phyloP scores from a whole-genome alignment of 805 yeast species.

The Torulaspora indica region DNA sequence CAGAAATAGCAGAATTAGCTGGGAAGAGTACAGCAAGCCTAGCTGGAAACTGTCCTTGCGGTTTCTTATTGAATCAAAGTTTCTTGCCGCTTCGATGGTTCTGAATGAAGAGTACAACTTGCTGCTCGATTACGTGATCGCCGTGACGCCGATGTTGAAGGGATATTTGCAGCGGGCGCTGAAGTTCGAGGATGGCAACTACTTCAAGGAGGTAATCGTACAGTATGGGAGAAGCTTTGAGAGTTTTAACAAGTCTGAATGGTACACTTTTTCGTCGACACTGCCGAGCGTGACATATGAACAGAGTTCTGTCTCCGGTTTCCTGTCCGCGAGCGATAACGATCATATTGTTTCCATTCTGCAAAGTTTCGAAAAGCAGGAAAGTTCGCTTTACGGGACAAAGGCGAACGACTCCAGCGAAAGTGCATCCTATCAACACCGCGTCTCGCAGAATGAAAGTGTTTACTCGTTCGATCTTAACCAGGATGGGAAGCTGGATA shows the following conservation, averaged over 20 bases:
- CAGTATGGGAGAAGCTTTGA: slow-evolving; percentile 13
- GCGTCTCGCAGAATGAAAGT: slow-evolving; percentile 13
- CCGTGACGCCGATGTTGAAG: slow-evolving; percentile 14
- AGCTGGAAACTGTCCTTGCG: slow-evolving; percentile 15
- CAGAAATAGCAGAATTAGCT: slow-evolving; percentile 11
- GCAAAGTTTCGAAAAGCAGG: neutral
- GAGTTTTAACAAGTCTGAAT: slow-evolving; percentile 5
- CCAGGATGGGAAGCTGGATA: slow-evolving; percentile 18
- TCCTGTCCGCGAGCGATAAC: neutral
- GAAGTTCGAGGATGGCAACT: slow-evolving; percentile 2
- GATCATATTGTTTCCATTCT: neutral
- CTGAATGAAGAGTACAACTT: slow-evolving; percentile 17
- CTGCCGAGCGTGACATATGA: neutral
- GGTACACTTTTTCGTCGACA: slow-evolving; percentile 8
- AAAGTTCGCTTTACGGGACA: neutral
- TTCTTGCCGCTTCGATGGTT: slow-evolving; percentile 11
- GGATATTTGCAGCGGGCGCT: slow-evolving; percentile 5
- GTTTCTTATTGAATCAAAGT: slow-evolving; percentile 12
- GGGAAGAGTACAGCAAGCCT: slow-evolving; percentile 7
- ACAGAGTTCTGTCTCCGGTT: neutral
- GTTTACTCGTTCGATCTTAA: slow-evolving; percentile 24
- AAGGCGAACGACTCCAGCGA: neutral
- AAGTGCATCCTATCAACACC: slow-evolving; percentile 7
- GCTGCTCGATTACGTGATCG: slow-evolving; percentile 17
- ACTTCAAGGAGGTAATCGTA: slow-evolving; percentile 10